Percentiles rank a stretch among this genome's conserved stretches.
phyloP scores from a whole-genome alignment of 306 rosid species.

The Pyrus betulifolia region DNA sequence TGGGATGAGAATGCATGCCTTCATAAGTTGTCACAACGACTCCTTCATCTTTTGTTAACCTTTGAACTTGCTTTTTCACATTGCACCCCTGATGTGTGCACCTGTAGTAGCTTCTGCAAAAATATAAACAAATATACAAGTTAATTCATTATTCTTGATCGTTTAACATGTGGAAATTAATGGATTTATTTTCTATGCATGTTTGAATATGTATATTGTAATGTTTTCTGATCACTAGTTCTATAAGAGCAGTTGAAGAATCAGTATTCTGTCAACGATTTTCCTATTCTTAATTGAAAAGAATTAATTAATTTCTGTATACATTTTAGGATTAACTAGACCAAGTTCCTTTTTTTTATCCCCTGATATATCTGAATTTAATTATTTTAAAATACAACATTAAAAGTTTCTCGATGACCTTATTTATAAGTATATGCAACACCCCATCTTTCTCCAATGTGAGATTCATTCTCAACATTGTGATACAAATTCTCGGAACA shows the following conservation, averaged over 20 bases:
- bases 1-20: conserved; percentile 45
- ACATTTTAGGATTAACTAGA: neutral
- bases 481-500: too few species aligned
- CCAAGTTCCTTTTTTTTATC: neutral
- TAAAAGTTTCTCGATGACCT: neutral
- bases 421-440: neutral
- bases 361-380: neutral
- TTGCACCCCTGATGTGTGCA: conserved; percentile 47
- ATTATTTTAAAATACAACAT: neutral
- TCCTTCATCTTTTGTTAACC: conserved; percentile 40
- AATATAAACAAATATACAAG: neutral
- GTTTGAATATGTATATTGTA: neutral
- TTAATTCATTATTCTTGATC: neutral
- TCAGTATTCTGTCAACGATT: neutral
- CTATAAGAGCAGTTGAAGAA: neutral
- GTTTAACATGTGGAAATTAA: neutral
- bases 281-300: neutral
- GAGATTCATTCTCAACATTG: neutral
- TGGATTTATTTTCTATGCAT: neutral
- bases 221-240: neutral
- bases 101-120: conserved; percentile 42
- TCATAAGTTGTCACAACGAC: conserved; percentile 43
- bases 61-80: conserved; percentile 49
- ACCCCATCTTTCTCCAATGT: neutral
- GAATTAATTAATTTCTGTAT: neutral